Evolutionary conservation across 2,329 filamentous ascomycete genomes (phyloP), one percentile per base, ranked within the genome.

Genomic region (Colletotrichum costaricense): DNA sequence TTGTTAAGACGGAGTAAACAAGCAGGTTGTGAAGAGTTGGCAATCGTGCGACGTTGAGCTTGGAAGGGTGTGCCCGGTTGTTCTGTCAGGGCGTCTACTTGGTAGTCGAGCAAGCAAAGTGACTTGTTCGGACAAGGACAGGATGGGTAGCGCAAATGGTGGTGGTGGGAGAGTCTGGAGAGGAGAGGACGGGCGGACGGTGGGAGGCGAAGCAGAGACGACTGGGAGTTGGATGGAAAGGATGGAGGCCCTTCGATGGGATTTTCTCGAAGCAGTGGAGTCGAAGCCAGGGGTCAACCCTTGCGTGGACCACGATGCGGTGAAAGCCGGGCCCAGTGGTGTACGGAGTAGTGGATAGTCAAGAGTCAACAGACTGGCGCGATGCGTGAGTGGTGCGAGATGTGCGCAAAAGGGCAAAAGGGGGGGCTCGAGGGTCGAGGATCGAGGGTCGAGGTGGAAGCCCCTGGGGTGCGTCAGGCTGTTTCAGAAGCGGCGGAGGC

Each of bases 391-490:
- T 72, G 66, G 69, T 52, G 62, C 14, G 60, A 60, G 66, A 72
- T 63, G 74, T 52, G 66, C 65, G 69, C 66, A 67, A 69, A 49
- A 42, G 38, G 56, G 63, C 30, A 70, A 69, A 58, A 67, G 67
- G 46, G 28, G 55, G 68, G 79, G 73, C 78, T 78, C 78, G 77
- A 75, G 76, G 73, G 75, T 76, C 75, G 65, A 72, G 75, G 75
- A 69, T 65, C 75, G 76, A 76, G 67, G 69, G 60, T 63, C 63
- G 69, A 72, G 28, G 69, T 64, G 56, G 64, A 69, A 73, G 59
- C 78, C 78, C 78, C 77, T 78, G 76, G 73, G 73, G 76, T 82
- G 82, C 81, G 79, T 83, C 82, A 82, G 79, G 75, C 63, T 74
- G 82, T 84, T 84, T 84, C 82, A 84, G 80, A 76, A 58, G 56